A percentile compares a stretch with the other conserved stretches of the same genome.
Evolutionary conservation across 768 basidiomycete genomes (phyloP).

Genomic region (Termitomyces sp.): DNA sequence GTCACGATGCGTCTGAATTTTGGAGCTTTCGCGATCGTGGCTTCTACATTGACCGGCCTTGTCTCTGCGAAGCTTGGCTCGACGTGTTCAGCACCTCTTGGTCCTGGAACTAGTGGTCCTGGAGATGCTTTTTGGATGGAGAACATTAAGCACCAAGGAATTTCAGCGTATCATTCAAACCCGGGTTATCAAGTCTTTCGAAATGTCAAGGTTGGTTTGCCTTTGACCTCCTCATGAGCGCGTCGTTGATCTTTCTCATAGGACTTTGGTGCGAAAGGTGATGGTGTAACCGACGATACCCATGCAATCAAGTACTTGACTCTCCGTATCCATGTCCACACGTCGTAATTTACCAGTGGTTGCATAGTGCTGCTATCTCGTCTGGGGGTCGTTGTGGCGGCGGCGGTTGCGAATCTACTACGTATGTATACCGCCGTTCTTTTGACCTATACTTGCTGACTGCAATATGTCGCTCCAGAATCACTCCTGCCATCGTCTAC

Average conservation of each 20-base stretch:
- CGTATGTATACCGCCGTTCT: slow-evolving; percentile 27
- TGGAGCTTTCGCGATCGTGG: neutral
- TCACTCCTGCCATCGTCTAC: slow-evolving; percentile 68
- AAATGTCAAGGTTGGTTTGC: slow-evolving; percentile 51
- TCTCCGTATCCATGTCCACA: slow-evolving; percentile 6
- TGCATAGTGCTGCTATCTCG: slow-evolving; percentile 55
- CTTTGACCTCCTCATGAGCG: slow-evolving; percentile 1
- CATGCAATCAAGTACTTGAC: slow-evolving; percentile 59
- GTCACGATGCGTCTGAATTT: neutral
- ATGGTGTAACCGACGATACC: slow-evolving; percentile 72
- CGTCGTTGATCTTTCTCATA: slow-evolving; percentile 9
- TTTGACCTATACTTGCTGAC: neutral
- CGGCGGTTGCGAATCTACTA: slow-evolving; percentile 53
- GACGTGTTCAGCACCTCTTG: slow-evolving; percentile 39
- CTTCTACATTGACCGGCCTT: slow-evolving; percentile 2
- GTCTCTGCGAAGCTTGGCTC: slow-evolving; percentile 29
- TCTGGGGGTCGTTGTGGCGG: slow-evolving; percentile 57
- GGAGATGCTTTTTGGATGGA: slow-evolving; percentile 67
- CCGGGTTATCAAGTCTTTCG: slow-evolving; percentile 65
- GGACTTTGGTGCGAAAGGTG: slow-evolving; percentile 41
- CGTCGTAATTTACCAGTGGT: neutral
- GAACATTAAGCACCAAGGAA: slow-evolving; percentile 67
- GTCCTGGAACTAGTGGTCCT: slow-evolving; percentile 45
- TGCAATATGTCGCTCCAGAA: slow-evolving; percentile 24
- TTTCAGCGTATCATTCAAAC: slow-evolving; percentile 56